phyloP scores from a whole-genome alignment of 139 green algal species.

The Nannochloris sp. region DNA sequence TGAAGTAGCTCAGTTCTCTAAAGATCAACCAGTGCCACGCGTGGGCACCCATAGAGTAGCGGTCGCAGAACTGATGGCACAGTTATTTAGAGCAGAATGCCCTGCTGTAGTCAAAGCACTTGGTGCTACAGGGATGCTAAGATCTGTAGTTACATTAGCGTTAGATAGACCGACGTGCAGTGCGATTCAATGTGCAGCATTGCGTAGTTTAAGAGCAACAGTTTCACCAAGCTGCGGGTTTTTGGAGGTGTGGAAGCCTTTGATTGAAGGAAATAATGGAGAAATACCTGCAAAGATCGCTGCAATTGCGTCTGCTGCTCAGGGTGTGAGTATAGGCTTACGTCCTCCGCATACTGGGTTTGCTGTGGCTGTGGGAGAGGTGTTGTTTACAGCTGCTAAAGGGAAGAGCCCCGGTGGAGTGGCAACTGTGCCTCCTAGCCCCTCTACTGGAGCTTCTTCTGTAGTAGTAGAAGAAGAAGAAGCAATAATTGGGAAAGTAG shows the following conservation, averaged over 20 bases:
- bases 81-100: constrained; percentile 15
- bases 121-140: constrained; percentile 4
- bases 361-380: constrained; percentile 6
- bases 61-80: constrained; percentile 10
- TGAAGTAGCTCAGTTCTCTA: constrained; percentile 6
- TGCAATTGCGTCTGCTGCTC: neutral
- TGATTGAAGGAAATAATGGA: neutral
- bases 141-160: constrained; percentile 2
- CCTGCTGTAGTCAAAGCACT: neutral
- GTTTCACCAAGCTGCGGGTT: neutral
- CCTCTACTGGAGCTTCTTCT: neutral
- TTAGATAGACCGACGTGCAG: constrained; percentile 9
- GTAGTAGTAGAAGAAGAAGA: neutral
- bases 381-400: constrained; percentile 4
- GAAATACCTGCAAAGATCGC: neutral
- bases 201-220: neutral
- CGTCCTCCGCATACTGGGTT: constrained; percentile 13
- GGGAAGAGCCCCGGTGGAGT: constrained; percentile 3
- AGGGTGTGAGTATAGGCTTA: neutral
- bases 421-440: neutral
- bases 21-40: neutral
- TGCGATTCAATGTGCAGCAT: constrained; percentile 9
- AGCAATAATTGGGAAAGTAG: too few relatives aligned
- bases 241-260: constrained; percentile 9
- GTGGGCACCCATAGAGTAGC: constrained; percentile 24